A percentile compares a stretch with the other conserved stretches of the same genome.
phyloP scores from a whole-genome alignment of 768 basidiomycete species.

The Agaricus blazei region DNA sequence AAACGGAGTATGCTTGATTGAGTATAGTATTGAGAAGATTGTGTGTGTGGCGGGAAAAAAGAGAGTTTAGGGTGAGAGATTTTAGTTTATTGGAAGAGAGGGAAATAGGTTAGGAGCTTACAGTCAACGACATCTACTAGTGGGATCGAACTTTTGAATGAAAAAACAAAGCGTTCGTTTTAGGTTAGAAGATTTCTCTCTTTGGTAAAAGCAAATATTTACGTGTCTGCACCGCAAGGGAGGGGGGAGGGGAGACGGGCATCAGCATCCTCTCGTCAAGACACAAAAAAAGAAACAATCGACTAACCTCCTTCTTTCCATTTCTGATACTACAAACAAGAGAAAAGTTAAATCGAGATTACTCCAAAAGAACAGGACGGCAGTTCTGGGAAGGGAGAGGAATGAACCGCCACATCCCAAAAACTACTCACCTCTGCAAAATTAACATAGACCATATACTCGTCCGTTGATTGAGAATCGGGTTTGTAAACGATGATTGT shows the following conservation, averaged over 20 bases:
- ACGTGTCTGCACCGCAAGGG: slow-evolving; percentile 52
- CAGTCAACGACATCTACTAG: slow-evolving; percentile 79
- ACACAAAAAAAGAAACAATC: not conserved
- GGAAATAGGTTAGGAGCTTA: slow-evolving; percentile 27
- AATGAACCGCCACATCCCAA: not conserved
- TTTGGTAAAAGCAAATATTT: slow-evolving; percentile 23
- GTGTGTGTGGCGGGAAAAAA: not conserved
- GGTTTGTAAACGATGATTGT: slow-evolving; percentile 81
- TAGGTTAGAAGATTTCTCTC: slow-evolving; percentile 11
- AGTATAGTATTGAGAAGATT: not conserved
- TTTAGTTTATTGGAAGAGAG: too few relatives aligned
- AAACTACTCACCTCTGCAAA: slow-evolving; percentile 46
- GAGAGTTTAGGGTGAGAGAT: too few relatives aligned
- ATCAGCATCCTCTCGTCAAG: too few relatives aligned
- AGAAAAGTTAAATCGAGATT: slow-evolving; percentile 8
- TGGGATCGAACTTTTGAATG: slow-evolving; percentile 51
- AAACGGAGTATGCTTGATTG: slow-evolving; percentile 61
- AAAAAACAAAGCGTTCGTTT: too few relatives aligned
- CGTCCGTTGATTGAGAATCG: slow-evolving; percentile 63
- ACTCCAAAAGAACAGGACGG: too few relatives aligned
- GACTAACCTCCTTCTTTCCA: slow-evolving; percentile 76
- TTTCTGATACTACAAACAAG: slow-evolving; percentile 53
- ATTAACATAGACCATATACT: slow-evolving; percentile 69
- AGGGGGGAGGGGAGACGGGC: too few relatives aligned
- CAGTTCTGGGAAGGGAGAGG: too few relatives aligned